Evolutionary conservation across 2,329 filamentous ascomycete species (phyloP).

Genomic region (Periconia digitata): DNA sequence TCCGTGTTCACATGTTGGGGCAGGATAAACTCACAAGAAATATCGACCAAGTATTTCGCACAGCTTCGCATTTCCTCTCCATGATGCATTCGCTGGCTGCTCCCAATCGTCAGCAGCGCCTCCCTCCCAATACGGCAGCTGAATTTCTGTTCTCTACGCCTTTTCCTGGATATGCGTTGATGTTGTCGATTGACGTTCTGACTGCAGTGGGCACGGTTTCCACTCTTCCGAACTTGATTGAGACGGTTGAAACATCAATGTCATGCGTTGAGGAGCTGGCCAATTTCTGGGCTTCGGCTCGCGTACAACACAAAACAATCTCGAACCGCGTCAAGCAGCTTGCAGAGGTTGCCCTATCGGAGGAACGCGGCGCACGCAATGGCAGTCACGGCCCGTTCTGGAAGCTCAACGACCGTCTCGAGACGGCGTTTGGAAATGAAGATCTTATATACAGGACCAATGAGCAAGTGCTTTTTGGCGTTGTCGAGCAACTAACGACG

Average conservation of each 20-base stretch:
- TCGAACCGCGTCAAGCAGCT: slow-evolving; percentile 51
- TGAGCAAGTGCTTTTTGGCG: slow-evolving; percentile 31
- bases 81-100: slow-evolving; percentile 37
- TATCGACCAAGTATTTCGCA: slow-evolving; percentile 29
- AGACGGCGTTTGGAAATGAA: slow-evolving; percentile 46
- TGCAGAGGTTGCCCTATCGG: slow-evolving; percentile 41
- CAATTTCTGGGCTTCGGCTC: slow-evolving; percentile 62
- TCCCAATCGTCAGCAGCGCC: slow-evolving; percentile 28
- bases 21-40: slow-evolving; percentile 34
- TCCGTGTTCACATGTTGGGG: slow-evolving; percentile 28
- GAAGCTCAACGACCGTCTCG: slow-evolving; percentile 42
- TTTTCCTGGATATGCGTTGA: slow-evolving; percentile 62
- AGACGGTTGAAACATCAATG: slow-evolving; percentile 56
- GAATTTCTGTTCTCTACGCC: slow-evolving; percentile 54
- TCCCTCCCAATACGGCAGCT: slow-evolving; percentile 23
- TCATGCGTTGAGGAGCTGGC: slow-evolving; percentile 59
- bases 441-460: slow-evolving; percentile 47
- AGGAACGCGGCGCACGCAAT: slow-evolving; percentile 33
- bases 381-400: slow-evolving; percentile 37
- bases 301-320: slow-evolving; percentile 54
- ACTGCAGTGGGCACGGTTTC: slow-evolving; percentile 56
- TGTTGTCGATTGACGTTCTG: slow-evolving; percentile 67
- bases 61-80: slow-evolving; percentile 31
- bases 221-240: slow-evolving; percentile 54
- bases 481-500: slow-evolving; percentile 26